Evolutionary conservation across 805 yeast species (phyloP).

Genomic region (Brettanomyces bruxellensis): DNA sequence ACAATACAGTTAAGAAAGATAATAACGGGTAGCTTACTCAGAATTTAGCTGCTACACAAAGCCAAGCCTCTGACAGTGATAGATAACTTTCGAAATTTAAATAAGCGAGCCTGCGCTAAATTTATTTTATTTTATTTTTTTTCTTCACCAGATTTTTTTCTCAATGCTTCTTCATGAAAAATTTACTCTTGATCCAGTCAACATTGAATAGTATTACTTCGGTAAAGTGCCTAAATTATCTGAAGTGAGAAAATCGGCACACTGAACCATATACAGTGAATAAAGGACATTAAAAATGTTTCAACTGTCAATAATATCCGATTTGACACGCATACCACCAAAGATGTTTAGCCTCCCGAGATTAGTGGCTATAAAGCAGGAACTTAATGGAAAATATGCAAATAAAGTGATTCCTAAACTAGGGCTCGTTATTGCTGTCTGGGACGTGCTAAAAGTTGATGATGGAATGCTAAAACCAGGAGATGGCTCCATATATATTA

Average conservation of each 20-base stretch:
- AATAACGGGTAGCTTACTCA: too few relatives aligned
- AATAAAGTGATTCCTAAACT: conserved; percentile 77
- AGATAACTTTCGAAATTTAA: too few relatives aligned
- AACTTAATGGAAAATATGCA: conserved; percentile 75
- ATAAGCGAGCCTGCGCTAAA: too few relatives aligned
- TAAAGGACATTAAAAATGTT: conserved; percentile 53
- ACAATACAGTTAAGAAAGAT: not conserved
- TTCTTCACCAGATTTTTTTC: too few relatives aligned
- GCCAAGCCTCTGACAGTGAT: too few relatives aligned
- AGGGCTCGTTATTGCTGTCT: conserved; percentile 77
- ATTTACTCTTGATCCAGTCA: too few relatives aligned
- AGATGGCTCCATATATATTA: conserved; percentile 81
- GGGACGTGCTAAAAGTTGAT: conserved; percentile 73
- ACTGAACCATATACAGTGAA: not conserved
- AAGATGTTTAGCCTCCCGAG: conserved; percentile 68
- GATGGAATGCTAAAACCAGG: conserved; percentile 92
- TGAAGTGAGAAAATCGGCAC: too few relatives aligned
- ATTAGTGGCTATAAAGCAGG: conserved; percentile 64
- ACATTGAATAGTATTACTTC: too few relatives aligned
- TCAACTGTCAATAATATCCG: conserved; percentile 70
- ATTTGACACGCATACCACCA: conserved; percentile 84
- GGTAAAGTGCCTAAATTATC: too few relatives aligned
- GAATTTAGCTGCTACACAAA: too few relatives aligned
- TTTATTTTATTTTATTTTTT: too few relatives aligned
- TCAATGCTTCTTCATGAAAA: too few relatives aligned